Evolutionary conservation across 1,284 basidiomycete species (phyloP).

Genomic region (Mycosarcoma mackinlayi): DNA sequence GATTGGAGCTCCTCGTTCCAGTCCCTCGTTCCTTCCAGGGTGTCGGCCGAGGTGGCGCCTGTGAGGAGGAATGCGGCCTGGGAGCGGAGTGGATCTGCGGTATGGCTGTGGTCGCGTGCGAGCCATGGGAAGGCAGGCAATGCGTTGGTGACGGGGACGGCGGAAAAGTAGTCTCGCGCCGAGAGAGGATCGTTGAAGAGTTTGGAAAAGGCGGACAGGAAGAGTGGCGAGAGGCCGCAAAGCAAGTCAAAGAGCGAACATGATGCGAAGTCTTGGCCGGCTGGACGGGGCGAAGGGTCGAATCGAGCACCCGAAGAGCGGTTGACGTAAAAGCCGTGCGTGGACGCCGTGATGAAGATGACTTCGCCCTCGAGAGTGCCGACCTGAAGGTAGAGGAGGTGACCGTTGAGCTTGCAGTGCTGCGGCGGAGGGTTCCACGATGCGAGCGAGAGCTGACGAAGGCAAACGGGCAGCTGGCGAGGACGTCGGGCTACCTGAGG

Average conservation of each 20-base stretch:
- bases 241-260: constrained; percentile 73
- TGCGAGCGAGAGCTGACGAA: constrained; percentile 72
- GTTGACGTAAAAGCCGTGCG: constrained; percentile 73
- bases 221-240: constrained; percentile 70
- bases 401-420: constrained; percentile 72
- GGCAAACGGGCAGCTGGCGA: constrained; percentile 66
- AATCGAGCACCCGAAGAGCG: constrained; percentile 68
- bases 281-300: constrained; percentile 58
- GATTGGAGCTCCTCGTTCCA: constrained; percentile 75
- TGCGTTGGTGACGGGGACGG: constrained; percentile 72
- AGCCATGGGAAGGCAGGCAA: constrained; percentile 73
- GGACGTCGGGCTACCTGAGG: constrained; percentile 61
- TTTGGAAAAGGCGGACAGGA: constrained; percentile 65
- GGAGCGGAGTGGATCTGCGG: constrained; percentile 72
- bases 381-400: constrained; percentile 73
- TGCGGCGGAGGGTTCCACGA: constrained; percentile 75
- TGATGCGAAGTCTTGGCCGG: constrained; percentile 60
- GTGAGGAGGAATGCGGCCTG: constrained; percentile 74
- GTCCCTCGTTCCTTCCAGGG: constrained; percentile 72
- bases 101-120: constrained; percentile 66
- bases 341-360: constrained; percentile 72
- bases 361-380: constrained; percentile 73
- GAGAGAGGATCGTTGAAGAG: constrained; percentile 67
- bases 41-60: constrained; percentile 71
- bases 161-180: constrained; percentile 67